Base-by-base conservation (phyloP, 495 filamentous ascomycete genomes). In the Penicillium pancosmium region DNA sequence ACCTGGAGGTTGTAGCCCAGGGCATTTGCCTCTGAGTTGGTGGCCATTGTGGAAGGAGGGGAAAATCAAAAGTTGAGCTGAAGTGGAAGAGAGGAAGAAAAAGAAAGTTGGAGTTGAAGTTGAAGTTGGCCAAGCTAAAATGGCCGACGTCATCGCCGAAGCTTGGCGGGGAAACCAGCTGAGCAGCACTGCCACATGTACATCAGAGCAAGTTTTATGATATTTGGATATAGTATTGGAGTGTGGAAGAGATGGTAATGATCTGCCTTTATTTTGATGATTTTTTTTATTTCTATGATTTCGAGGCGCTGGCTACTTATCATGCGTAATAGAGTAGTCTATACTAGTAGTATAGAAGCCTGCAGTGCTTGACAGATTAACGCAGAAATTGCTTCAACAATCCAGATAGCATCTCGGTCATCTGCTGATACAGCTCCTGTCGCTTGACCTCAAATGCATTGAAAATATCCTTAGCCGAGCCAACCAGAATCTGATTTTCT, bases 1-100 rank as follows among this genome's bases (percentile, higher is more conserved):
- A 97, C 93, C 66, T 89, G 79, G 63, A 86, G 78, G 59, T 89
- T 91, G 25, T 71, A 71, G 58, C 81, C 60, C 33, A 64, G 56
- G 46, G 66, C 57, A 47, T 71, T 68, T 51, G 52, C 56, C 43
- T 68, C 63, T 10, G 52, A 57, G 15, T 64, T 27, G 47, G 71
- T 68, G 52, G 72, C 68, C 75, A 78, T 78, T 12, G 16, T 46
- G 41, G 46, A 23, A 23, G 23, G 23, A 23, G 3, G 23, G 3
- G 23, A 23, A 3, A 23, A 23, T 23, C 3, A 4, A 4, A 4
- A 44, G 56, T 53, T 36, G 53, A 33, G 47, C n/a, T 49, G 50
- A 51, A 50, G 43, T 21, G 38, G 25, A 46, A 41, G 59, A 59
- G 51, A 50, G 54, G 50, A 13, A 15, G 52, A 31, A 16, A 47